These are phyloP conservation scores for Iris pallida DNA, from an alignment of 116 monocot genomes.

Conservation along the genomic window DNA sequence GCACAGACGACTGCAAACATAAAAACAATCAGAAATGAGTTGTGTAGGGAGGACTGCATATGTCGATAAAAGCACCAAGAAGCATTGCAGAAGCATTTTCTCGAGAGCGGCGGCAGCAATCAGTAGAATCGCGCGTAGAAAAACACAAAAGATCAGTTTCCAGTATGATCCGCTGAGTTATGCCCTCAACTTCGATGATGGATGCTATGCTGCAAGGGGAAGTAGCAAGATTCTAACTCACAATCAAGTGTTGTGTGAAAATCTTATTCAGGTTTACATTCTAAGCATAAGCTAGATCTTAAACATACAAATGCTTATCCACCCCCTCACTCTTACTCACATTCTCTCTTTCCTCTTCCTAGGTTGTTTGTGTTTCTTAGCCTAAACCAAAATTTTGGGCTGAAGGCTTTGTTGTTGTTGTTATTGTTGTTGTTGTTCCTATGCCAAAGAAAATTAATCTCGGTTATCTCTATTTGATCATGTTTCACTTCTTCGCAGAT, in stretches of 20 bases:
- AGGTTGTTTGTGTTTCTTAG: background rate
- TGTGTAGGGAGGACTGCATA: background rate
- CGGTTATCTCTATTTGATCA: too few species aligned
- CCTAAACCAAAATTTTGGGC: background rate
- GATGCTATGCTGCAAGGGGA: background rate
- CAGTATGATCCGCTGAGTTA: slow-evolving; percentile 13
- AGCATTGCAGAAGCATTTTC: background rate
- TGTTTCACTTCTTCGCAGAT: too few species aligned
- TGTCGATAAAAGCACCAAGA: background rate
- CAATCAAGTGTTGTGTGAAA: background rate
- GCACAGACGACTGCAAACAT: too few species aligned
- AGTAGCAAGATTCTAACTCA: background rate
- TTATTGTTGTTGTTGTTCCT: too few species aligned
- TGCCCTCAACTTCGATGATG: slow-evolving; percentile 9
- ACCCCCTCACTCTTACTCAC: too few species aligned
- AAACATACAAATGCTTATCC: background rate
- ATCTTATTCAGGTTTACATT: background rate
- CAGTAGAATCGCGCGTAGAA: background rate
- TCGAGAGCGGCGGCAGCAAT: background rate
- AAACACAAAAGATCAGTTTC: background rate
- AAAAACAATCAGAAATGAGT: background rate
- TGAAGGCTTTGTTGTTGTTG: background rate
- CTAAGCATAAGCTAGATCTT: background rate
- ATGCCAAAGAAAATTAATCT: too few species aligned
- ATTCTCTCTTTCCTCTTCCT: background rate